Evolutionary conservation across 768 basidiomycete species (phyloP).

Genomic region (Gyrodon lividus): DNA sequence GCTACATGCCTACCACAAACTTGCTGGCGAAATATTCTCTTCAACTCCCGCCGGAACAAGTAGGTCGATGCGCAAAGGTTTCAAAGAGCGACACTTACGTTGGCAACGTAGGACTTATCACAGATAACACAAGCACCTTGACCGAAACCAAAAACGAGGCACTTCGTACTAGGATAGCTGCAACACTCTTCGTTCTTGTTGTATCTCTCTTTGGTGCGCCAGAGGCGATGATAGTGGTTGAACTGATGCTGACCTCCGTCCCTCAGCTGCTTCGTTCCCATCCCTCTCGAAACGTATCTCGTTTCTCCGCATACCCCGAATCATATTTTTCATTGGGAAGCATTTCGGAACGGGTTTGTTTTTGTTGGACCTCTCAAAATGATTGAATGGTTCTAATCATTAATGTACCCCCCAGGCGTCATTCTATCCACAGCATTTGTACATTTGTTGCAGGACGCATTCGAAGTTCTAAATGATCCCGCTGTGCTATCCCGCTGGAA

Average conservation of each 20-base stretch:
- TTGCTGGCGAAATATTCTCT: background rate
- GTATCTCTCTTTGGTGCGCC: slow-evolving; percentile 64
- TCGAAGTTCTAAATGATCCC: slow-evolving; percentile 52
- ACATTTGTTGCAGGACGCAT: slow-evolving; percentile 77
- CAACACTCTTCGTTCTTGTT: slow-evolving; percentile 46
- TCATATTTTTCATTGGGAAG: slow-evolving; percentile 82
- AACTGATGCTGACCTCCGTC: background rate
- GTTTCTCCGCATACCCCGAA: slow-evolving; percentile 58
- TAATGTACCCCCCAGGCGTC: slow-evolving; percentile 46
- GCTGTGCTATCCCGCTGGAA: slow-evolving; percentile 46
- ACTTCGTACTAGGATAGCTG: slow-evolving; percentile 7
- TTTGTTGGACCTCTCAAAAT: background rate
- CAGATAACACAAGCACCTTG: too few relatives aligned
- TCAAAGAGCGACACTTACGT: too few relatives aligned
- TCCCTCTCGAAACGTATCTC: slow-evolving; percentile 54
- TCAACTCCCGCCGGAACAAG: background rate
- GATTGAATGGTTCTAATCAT: background rate
- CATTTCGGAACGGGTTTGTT: slow-evolving; percentile 74
- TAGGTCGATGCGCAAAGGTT: background rate
- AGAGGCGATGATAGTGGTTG: background rate
- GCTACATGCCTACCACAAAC: background rate
- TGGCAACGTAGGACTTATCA: too few relatives aligned
- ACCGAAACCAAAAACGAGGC: background rate
- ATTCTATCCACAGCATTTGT: slow-evolving; percentile 83
- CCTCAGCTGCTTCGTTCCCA: slow-evolving; percentile 70